Evolutionary conservation across 257 asterid species (phyloP), one percentile per base, ranked within the genome.

Genomic region (Cordia subcordata): DNA sequence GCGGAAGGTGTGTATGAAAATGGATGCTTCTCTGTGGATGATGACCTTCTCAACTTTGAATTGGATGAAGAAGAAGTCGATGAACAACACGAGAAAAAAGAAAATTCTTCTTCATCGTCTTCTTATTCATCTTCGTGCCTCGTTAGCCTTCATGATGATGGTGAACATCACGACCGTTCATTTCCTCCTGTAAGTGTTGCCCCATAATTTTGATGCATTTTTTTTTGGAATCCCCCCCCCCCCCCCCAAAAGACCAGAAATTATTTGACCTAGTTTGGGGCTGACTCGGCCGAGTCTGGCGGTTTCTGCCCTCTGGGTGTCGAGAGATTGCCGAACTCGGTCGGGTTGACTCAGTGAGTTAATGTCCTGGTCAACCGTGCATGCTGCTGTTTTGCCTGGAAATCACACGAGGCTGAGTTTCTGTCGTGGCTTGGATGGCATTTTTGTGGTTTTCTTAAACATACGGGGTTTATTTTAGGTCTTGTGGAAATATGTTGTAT

Each of bases 11-110:
- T 19, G 19, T 39, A 56, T 13, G 75, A 62, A 18, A 42, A 42
- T 42, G 63, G 71, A 37, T 62, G 78, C 67, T 79, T 82, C 67
- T 22, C 64, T 50, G 76, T 69, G 54, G 87, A 70, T 45, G 91
- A 83, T 12, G 92, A 86, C 79, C 76, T 86, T 47, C 78, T 90
- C 59, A 60, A 86, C 81, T 90, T 84, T 71, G 61, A 77, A 51
- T 77, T 88, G 58, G 90, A 80, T n/a, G 86, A 63, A 23, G 87
- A 58, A 46, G 79, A 37, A 11, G 80, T 55, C 16, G 82, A 71
- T 1, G 75, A 27, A 27, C 35, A 27, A 27, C 35, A 59, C 19
- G 75, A 60, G 13, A 51, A 55, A 49, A 68, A 65, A 35, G 40
- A 42, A 11, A 18, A 39, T 10, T 18, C 49, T 23, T 16, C 47